Base-by-base conservation (phyloP, 2,329 filamentous ascomycete species). In the Westerdykella ornata region DNA sequence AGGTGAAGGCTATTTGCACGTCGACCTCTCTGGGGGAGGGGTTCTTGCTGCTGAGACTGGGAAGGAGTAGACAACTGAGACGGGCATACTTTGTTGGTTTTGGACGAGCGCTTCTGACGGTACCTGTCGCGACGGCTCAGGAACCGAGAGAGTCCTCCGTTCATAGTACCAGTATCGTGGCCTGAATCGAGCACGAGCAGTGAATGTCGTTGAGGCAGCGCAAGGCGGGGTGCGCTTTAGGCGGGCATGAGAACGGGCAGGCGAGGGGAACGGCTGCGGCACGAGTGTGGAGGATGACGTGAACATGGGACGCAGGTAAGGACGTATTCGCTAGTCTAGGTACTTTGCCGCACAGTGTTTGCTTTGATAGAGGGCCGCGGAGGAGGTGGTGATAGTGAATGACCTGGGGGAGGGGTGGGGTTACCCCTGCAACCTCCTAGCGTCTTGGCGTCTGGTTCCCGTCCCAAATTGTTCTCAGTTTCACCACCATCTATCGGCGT, bases 61-160 rank as follows among this genome's bases (percentile, higher is more conserved):
- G 30, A 30, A 31, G 48, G 43, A 35, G 57, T 52, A 33, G 42
- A 19, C 39, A 49, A 45, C 39, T 49, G 44, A 44, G 32, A 40
- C 12, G 37, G 46, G 48, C 52, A 45, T 65, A 65, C 62, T 59
- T 63, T 65, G 45, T 45, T 56, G 46, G 47, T 46, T 45, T 63
- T 67, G 38, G 57, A 55, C 30, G 46, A 42, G 51, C 59, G 64
- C 51, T 67, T 66, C 47, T 66, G 65, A 38, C 54, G 54, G 32
- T 41, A 37, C 63, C 71, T 87, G 56, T 86, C 84, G 51, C 82
- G 78, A 52, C 82, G 73, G 64, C 78, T 85, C 45, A 85, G 78
- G 62, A 88, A 81, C 56, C 82, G 80, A 60, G 77, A 80, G 48
- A 75, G 68, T 58, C 67, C 69, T 14, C 16, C 16, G 56, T 68